These are phyloP conservation scores for Calonectria pseudoreteaudii DNA, from an alignment of 2,329 filamentous ascomycete genomes.

Conservation along the genomic window DNA sequence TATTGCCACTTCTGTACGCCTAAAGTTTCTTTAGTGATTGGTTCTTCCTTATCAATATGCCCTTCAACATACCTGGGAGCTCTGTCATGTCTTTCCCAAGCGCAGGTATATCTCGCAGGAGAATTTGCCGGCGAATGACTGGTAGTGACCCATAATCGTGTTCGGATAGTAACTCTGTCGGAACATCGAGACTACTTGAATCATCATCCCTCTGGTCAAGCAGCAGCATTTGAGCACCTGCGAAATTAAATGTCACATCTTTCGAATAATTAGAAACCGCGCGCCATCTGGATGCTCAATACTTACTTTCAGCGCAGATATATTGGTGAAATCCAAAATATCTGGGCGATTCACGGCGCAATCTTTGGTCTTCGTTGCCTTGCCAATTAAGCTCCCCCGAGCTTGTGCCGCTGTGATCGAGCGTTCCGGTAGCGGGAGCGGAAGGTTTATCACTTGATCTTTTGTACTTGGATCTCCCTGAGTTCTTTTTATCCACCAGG, in stretches of 20 bases:
- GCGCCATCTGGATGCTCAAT: no score
- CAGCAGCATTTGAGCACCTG: neutral
- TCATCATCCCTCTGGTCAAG: neutral
- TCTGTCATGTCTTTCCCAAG: neutral
- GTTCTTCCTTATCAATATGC: neutral
- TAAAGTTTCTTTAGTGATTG: neutral
- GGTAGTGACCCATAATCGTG: neutral
- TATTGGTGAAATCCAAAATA: no score
- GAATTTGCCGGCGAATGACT: neutral
- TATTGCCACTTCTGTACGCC: no score
- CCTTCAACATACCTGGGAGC: neutral
- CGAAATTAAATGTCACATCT: neutral
- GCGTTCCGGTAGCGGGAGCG: neutral
- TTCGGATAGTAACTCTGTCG: neutral
- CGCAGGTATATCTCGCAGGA: neutral
- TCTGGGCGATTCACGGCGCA: neutral
- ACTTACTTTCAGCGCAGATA: no score
- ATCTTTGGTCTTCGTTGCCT: neutral
- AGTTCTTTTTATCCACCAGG: neutral
- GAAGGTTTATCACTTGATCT: neutral
- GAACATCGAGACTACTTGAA: neutral
- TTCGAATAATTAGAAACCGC: no score
- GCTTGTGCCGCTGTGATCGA: no score
- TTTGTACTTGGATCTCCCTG: neutral
- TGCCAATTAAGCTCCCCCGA: neutral